phyloP scores from a whole-genome alignment of 768 basidiomycete species.

The Leccinellum luteum region DNA sequence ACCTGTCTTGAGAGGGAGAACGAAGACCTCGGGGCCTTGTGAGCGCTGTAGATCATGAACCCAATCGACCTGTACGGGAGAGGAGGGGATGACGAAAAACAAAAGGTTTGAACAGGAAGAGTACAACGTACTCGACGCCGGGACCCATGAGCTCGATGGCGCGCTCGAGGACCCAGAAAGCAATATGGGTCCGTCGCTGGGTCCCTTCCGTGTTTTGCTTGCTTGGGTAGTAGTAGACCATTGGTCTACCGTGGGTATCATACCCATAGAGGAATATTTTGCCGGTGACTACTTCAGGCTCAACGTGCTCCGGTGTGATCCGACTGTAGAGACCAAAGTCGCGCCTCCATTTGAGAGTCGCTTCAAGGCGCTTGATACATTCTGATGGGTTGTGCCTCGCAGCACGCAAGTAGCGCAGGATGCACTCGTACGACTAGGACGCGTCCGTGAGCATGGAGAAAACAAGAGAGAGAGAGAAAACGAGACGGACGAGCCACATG shows the following conservation, averaged over 20 bases:
- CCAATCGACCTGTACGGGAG: too few relatives aligned
- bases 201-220: conserved; percentile 78
- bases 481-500: conserved; percentile 65
- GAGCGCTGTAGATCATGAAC: too few relatives aligned
- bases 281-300: conserved; percentile 80
- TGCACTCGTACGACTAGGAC: conserved; percentile 58
- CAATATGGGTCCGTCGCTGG: conserved; percentile 66
- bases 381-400: conserved; percentile 63
- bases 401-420: conserved; percentile 76
- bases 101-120: not conserved
- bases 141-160: conserved; percentile 74
- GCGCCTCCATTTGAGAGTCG: conserved; percentile 74
- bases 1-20: conserved; percentile 34
- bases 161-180: conserved; percentile 78
- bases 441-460: not conserved
- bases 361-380: conserved; percentile 65
- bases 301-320: conserved; percentile 60
- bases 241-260: conserved; percentile 64
- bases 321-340: conserved; percentile 73
- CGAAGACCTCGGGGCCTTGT: too few relatives aligned
- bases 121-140: conserved; percentile 67
- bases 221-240: conserved; percentile 62
- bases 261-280: conserved; percentile 83
- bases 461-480: conserved; percentile 11
- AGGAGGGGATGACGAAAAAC: not conserved